Percentiles rank a stretch among this genome's conserved stretches.
Evolutionary conservation across 2,329 filamentous ascomycete genomes (phyloP).

Genomic region (Juglanconis sp.): DNA sequence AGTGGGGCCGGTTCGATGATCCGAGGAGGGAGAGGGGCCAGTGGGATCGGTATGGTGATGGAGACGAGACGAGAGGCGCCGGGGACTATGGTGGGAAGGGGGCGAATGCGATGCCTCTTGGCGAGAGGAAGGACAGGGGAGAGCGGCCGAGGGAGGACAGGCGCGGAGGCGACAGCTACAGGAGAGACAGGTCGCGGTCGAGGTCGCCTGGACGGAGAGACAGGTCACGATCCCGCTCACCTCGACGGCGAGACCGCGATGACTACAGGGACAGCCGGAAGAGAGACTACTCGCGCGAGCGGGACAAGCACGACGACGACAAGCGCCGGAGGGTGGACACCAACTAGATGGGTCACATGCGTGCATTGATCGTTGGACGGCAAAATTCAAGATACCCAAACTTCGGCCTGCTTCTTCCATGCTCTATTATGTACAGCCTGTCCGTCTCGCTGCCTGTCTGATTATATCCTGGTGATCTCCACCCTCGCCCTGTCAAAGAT

Average conservation of each 20-base stretch:
- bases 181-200: conserved; percentile 38
- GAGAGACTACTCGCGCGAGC: conserved; percentile 54
- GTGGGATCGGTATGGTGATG: conserved; percentile 34
- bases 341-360: conserved; percentile 23
- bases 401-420: conserved; percentile 1
- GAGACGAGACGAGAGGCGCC: conserved; percentile 29
- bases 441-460: neutral
- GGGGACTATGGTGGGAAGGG: conserved; percentile 49
- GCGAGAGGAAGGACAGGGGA: conserved; percentile 51
- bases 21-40: conserved; percentile 34
- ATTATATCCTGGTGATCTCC: conserved; percentile 76
- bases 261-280: conserved; percentile 51
- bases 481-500: conserved; percentile 81
- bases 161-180: conserved; percentile 31
- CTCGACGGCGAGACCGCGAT: conserved; percentile 37
- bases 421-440: neutral
- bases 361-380: neutral
- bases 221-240: conserved; percentile 48
- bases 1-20: conserved; percentile 69
- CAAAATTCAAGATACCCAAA: conserved; percentile 18
- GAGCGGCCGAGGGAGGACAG: conserved; percentile 28
- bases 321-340: conserved; percentile 58
- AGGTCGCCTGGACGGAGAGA: conserved; percentile 47
- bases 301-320: conserved; percentile 51
- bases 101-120: conserved; percentile 69